Base-by-base conservation (phyloP, 306 rosid species). In the Hylodesmum podocarpum region DNA sequence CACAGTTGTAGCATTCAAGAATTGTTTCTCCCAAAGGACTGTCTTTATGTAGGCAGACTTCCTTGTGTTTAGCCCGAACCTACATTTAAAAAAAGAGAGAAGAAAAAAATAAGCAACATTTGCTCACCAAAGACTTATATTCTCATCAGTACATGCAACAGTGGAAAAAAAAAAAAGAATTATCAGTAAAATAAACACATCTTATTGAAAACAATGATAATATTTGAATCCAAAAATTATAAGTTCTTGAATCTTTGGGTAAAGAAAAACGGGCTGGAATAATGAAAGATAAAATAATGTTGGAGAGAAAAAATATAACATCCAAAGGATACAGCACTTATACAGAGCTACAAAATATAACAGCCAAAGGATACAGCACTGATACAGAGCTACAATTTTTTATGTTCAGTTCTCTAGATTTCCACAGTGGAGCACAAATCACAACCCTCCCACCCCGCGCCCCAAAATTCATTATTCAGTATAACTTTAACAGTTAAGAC, bases 1-100 rank as follows among this genome's bases (percentile, higher is more conserved):
- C 99, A 71, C 99, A 96, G 70, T 96, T 96, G 88, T 96, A 96
- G 84, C 99, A 96, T 88, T 96, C 99, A 49, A 96, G 98, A 82
- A 96, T 96, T 36, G 99, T 96, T 89, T 96, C 99, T 65, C 99
- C 99, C 81, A 96, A 55, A 9, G 99, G 98, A 75, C 99, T 96
- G 61, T 96, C 99, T 87, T 96, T 96, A 75, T 96, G 99, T 74
- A 96, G 94, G 84, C 99, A 96, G 19, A 96, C 99, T 87, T 96
- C 99, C 86, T 92, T 96, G 86, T 96, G 99, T 62, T 96, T 96
- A 59, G 99, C 98, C 71, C 99, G 92, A 65, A 96, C 99, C 99
- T 96, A 82, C 72, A 87, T 19, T 37, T 2, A 27, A 80, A 80
- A 78, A 73, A 77, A 40, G 73, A 51, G 72, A 76, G 24, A 50